Evolutionary conservation across 768 basidiomycete species (phyloP).

Genomic region (Coprinopsis marcescibilis): DNA sequence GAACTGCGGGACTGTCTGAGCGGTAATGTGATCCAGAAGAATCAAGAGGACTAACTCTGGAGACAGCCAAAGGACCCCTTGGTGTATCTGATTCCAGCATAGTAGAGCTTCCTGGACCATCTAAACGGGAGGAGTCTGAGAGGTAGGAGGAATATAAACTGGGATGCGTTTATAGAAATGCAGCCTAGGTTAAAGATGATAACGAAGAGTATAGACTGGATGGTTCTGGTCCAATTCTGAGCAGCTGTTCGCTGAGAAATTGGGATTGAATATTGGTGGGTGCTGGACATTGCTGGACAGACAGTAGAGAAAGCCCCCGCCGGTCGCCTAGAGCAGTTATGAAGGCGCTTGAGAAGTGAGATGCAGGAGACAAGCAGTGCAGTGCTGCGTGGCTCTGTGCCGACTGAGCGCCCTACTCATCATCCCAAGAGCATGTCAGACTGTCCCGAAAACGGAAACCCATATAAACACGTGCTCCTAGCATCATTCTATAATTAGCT

Average conservation of each 20-base stretch:
- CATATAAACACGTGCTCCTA: too few relatives aligned
- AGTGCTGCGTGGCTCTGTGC: too few relatives aligned
- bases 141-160: slow-evolving; percentile 67
- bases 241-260: slow-evolving; percentile 50
- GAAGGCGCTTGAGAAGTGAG: too few relatives aligned
- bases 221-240: slow-evolving; percentile 44
- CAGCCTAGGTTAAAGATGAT: slow-evolving; percentile 59
- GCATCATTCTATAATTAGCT: too few relatives aligned
- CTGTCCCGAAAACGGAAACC: too few relatives aligned
- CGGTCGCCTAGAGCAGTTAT: not conserved
- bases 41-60: slow-evolving; percentile 47
- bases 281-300: slow-evolving; percentile 16
- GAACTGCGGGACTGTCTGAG: slow-evolving; percentile 39
- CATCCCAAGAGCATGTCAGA: too few relatives aligned
- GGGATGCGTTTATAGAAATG: slow-evolving; percentile 64
- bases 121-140: slow-evolving; percentile 59
- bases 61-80: slow-evolving; percentile 79
- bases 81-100: slow-evolving; percentile 68
- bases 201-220: slow-evolving; percentile 47
- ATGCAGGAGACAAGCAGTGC: too few relatives aligned
- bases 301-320: not conserved
- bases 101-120: slow-evolving; percentile 51
- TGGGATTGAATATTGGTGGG: slow-evolving; percentile 37
- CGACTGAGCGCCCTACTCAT: too few relatives aligned
- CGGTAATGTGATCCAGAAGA: not conserved